Evolutionary conservation across 2,329 filamentous ascomycete species (phyloP), one percentile per base, ranked within the genome.

Genomic region (Botrytis hyacinthi): DNA sequence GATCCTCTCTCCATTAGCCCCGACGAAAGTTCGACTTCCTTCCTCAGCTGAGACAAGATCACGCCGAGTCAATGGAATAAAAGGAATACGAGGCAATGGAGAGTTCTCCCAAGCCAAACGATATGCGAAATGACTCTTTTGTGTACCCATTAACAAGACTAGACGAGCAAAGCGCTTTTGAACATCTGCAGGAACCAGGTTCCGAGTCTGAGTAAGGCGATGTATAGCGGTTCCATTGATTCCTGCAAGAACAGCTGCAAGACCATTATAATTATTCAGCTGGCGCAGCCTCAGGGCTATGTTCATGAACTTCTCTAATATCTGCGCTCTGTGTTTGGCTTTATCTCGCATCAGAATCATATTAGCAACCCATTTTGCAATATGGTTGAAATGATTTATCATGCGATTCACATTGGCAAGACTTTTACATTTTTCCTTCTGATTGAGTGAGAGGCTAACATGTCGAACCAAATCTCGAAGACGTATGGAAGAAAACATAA

Each of bases 61-160:
- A 76, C 95, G 89, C 61, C 93, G 89, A 80, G 97, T 94, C 42
- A 98, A 86, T 3, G 96, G 95, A 69, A 98, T 91, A 81, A 97
- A 98, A 0, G 96, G 96, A 63, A 99, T 98, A 44, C 95, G 89
- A 77, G 97, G 94, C 18, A 93, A 85, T 2, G 94, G 92, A 29
- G 94, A 97, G 81, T 98, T 99, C 78, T 98, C 95, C 95, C 96
- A 98, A 0, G 96, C 96, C 44, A 98, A 85, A n/a, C 96, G 92
- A 82, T 99, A 99, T 14, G 95, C 93, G 77, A 95, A 97, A 81
- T 98, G 93, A 76, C 93, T 95, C 83, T 96, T 96, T 78, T 95
- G 92, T 7, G 93, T 93, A 48, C 93, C 90, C 96, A 99, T 98
- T 74, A 99, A 86, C 75, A 98, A 92, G 67, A 94, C 93, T 42